phyloP scores from a whole-genome alignment of 2,329 filamentous ascomycete genomes.

The Tolypocladium nubicola region DNA sequence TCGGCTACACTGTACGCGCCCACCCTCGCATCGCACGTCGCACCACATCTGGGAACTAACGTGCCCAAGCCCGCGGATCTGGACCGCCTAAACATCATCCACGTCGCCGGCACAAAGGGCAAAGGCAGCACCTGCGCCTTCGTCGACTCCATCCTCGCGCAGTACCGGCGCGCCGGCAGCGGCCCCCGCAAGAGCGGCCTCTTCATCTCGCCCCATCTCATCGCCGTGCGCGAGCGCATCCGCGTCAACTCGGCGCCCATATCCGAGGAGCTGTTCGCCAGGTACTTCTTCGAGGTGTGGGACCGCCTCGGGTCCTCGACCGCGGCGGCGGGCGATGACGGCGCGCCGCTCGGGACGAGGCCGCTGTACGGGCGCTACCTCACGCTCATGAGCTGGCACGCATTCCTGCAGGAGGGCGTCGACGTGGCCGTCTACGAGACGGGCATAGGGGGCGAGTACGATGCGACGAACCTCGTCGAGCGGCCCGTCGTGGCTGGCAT shows the following conservation, averaged over 20 bases:
- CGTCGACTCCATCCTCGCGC: slow-evolving; percentile 49
- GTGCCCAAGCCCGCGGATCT: slow-evolving; percentile 32
- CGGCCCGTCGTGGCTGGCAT: slow-evolving; percentile 49
- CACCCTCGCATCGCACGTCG: neutral
- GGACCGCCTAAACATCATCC: slow-evolving; percentile 53
- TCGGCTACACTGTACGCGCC: slow-evolving; percentile 56
- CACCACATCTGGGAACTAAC: slow-evolving; percentile 1
- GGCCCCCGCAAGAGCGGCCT: slow-evolving; percentile 43
- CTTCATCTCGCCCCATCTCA: slow-evolving; percentile 60
- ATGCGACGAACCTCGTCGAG: slow-evolving; percentile 57
- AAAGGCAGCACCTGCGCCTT: slow-evolving; percentile 67
- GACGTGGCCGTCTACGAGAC: slow-evolving; percentile 56
- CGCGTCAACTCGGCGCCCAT: slow-evolving; percentile 49
- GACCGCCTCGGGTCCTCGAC: slow-evolving; percentile 35
- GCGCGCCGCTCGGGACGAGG: slow-evolving; percentile 26
- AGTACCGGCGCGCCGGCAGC: slow-evolving; percentile 27
- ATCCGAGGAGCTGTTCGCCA: slow-evolving; percentile 46
- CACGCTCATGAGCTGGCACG: slow-evolving; percentile 56
- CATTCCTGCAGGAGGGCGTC: slow-evolving; percentile 52
- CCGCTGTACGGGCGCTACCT: slow-evolving; percentile 52
- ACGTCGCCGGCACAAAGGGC: slow-evolving; percentile 67
- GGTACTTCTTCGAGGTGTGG: slow-evolving; percentile 61
- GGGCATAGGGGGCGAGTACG: slow-evolving; percentile 57
- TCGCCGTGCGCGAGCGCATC: slow-evolving; percentile 57
- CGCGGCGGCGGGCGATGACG: slow-evolving; percentile 19